phyloP scores from a whole-genome alignment of 495 filamentous ascomycete genomes.

The Trichodelitschia bisporula region DNA sequence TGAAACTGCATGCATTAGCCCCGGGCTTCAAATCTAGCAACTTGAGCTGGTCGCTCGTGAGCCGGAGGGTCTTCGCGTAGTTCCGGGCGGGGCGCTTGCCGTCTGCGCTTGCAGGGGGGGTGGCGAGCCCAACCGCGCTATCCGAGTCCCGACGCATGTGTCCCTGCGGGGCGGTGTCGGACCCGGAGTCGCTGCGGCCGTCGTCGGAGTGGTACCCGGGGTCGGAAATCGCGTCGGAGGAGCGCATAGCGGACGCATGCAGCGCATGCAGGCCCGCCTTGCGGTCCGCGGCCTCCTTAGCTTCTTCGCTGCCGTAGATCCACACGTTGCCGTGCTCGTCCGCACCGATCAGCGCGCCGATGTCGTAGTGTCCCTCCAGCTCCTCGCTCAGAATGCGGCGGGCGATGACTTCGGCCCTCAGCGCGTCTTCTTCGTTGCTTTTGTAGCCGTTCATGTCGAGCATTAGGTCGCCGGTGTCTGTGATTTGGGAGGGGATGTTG shows the following conservation, averaged over 20 bases:
- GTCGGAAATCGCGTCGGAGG: conserved; percentile 63
- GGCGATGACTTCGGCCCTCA: conserved; percentile 76
- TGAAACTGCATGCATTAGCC: conserved; percentile 82
- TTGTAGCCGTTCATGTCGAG: conserved; percentile 96
- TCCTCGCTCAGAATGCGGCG: conserved; percentile 93
- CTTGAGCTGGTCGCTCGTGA: conserved; percentile 91
- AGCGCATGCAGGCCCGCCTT: conserved; percentile 26
- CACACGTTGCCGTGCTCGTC: conserved; percentile 91
- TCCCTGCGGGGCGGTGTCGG: conserved; percentile 7
- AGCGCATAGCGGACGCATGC: conserved; percentile 24
- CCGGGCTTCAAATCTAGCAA: conserved; percentile 60
- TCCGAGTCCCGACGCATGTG: conserved; percentile 18
- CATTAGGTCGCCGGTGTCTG: conserved; percentile 88
- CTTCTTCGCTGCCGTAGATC: conserved; percentile 96
- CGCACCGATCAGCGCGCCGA: conserved; percentile 80
- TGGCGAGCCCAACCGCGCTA: conserved; percentile 36
- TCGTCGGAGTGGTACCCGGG: conserved; percentile 86
- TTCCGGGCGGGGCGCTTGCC: conserved; percentile 27
- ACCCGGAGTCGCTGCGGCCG: conserved; percentile 19
- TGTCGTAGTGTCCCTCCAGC: conserved; percentile 83
- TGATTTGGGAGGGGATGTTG: conserved; percentile 82
- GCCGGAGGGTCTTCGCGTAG: conserved; percentile 90
- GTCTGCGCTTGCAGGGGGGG: conserved; percentile 56
- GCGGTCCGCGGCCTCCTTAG: conserved; percentile 49
- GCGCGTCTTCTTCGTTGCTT: conserved; percentile 68